Evolutionary conservation across 805 yeast genomes (phyloP).

Genomic region (Schizosaccharomyces japonicus): DNA sequence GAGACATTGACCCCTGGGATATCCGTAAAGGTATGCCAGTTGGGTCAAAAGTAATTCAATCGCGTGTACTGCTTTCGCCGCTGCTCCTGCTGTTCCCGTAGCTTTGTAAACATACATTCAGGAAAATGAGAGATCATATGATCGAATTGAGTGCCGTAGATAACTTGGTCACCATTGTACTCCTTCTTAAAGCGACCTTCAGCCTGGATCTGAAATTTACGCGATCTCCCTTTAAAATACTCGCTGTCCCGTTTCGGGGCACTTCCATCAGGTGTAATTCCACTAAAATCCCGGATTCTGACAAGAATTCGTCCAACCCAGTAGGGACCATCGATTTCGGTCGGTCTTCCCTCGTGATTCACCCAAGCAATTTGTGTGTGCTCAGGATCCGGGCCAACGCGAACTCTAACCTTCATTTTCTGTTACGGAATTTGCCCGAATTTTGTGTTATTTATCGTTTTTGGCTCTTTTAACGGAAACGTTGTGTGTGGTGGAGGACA

Average conservation of each 20-base stretch:
- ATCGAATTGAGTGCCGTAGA: conserved; percentile 5
- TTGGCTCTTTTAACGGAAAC: too few relatives aligned
- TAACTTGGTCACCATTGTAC: conserved; percentile 4
- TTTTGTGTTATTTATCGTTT: too few relatives aligned
- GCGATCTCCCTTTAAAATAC: conserved; percentile 3
- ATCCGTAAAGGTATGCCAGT: too few relatives aligned
- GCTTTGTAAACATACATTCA: background rate
- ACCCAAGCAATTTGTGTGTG: conserved; percentile 4
- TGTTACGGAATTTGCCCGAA: too few relatives aligned
- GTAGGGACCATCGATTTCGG: conserved; percentile 4
- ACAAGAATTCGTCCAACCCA: conserved; percentile 5
- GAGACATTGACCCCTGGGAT: too few relatives aligned
- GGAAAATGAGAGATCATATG: conserved; percentile 4
- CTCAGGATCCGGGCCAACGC: background rate
- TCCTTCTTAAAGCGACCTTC: conserved; percentile 4
- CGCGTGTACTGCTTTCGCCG: too few relatives aligned
- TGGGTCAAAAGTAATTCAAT: too few relatives aligned
- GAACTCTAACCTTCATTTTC: conserved; percentile 2
- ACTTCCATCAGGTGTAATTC: conserved; percentile 4
- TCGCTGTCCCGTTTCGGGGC: background rate
- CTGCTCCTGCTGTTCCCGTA: too few relatives aligned
- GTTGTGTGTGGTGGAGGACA: too few relatives aligned
- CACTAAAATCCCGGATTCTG: conserved; percentile 3
- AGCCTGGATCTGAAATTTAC: conserved; percentile 5
- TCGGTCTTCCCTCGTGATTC: conserved; percentile 5